Conservation (phyloP, 139 green algal species). For the Chlorella sp. region DNA sequence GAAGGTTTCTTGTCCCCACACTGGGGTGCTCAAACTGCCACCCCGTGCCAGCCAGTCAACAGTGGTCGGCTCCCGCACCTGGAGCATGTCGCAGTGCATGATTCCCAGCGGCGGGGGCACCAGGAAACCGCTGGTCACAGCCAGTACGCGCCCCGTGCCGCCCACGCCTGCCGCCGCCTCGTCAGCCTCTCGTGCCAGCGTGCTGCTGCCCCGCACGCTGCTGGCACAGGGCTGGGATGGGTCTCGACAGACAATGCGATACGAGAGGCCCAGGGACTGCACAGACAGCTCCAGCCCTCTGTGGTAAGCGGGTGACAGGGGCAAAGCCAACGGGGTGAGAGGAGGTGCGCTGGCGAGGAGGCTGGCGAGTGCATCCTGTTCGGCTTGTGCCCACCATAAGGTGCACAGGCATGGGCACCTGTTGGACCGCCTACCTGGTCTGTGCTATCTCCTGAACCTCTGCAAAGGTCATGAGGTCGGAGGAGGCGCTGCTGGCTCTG, state of each 20-base stretch:
- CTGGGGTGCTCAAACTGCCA: too few species aligned
- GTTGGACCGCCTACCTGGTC: slow-evolving; percentile 2
- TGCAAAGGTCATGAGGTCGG: neutral
- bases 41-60: too few species aligned
- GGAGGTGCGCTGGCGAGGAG: too few species aligned
- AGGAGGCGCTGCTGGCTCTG: neutral
- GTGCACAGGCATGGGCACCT: neutral
- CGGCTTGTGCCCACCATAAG: neutral
- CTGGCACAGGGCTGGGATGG: neutral
- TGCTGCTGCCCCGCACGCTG: too few species aligned
- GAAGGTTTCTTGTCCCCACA: too few species aligned
- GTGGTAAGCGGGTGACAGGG: neutral
- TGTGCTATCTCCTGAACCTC: slow-evolving; percentile 40
- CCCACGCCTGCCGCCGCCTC: slow-evolving; percentile 23
- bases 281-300: slow-evolving; percentile 55
- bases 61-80: slow-evolving; percentile 33
- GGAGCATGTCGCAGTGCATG: slow-evolving; percentile 85
- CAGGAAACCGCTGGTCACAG: slow-evolving; percentile 73
- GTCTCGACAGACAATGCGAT: slow-evolving; percentile 69
- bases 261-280: slow-evolving; percentile 66
- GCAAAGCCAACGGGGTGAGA: neutral
- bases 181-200: neutral
- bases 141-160: slow-evolving; percentile 50
- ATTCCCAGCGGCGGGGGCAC: slow-evolving; percentile 63
- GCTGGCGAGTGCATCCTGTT: too few species aligned